These are phyloP conservation scores for Cercospora sesami DNA, from an alignment of 2,329 filamentous ascomycete genomes.

Conservation along the genomic window DNA sequence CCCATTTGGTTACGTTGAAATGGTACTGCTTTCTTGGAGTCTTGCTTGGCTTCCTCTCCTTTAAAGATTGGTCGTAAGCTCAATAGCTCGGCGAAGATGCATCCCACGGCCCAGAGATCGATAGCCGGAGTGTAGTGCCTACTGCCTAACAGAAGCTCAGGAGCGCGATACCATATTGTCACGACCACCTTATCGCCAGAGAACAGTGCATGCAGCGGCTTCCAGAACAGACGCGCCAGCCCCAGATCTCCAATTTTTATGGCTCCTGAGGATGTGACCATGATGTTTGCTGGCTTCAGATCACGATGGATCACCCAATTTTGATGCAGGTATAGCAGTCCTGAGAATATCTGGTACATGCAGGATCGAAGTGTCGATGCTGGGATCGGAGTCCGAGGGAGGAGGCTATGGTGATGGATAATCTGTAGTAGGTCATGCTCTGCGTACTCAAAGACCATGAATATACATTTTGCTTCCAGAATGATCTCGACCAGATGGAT, in stretches of 20 bases:
- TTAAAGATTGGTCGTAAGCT: slow-evolving; percentile 95
- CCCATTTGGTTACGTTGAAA: slow-evolving; percentile 99
- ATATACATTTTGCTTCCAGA: slow-evolving; percentile 97
- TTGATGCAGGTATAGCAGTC: slow-evolving; percentile 87
- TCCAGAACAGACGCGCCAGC: slow-evolving; percentile 87
- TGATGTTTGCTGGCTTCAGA: slow-evolving; percentile 96
- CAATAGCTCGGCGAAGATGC: slow-evolving; percentile 93
- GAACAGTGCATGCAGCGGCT: slow-evolving; percentile 87
- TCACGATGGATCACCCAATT: slow-evolving; percentile 98
- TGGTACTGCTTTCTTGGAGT: slow-evolving; percentile 93
- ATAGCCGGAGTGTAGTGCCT: slow-evolving; percentile 97
- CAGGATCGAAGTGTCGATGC: slow-evolving; percentile 88
- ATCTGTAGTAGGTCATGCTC: slow-evolving; percentile 97
- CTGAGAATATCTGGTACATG: slow-evolving; percentile 92
- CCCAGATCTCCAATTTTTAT: slow-evolving; percentile 96
- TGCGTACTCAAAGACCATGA: slow-evolving; percentile 98
- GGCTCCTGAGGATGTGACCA: slow-evolving; percentile 86
- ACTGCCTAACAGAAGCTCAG: slow-evolving; percentile 85
- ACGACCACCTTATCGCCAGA: slow-evolving; percentile 97
- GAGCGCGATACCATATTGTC: slow-evolving; percentile 98
- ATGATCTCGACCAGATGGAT: slow-evolving; percentile 93
- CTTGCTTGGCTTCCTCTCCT: slow-evolving; percentile 98
- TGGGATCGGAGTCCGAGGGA: slow-evolving; percentile 83
- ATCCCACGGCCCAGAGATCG: slow-evolving; percentile 96
- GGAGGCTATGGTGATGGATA: slow-evolving; percentile 94